Percentiles rank a stretch among this genome's conserved stretches.
These are phyloP conservation scores for Hericium rajendrae DNA, from an alignment of 768 basidiomycete species.

Conservation along the genomic window DNA sequence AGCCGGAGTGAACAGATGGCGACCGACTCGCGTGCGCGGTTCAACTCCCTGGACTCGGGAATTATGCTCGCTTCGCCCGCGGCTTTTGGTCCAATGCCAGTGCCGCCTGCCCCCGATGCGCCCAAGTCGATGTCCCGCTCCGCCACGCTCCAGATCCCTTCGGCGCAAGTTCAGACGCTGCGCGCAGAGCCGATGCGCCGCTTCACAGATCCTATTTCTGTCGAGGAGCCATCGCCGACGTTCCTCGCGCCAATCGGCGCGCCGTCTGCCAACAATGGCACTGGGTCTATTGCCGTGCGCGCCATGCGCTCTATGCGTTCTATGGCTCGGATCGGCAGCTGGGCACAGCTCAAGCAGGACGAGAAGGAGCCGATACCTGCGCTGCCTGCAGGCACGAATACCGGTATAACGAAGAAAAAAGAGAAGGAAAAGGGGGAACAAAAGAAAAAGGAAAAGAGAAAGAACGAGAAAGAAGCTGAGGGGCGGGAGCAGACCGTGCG, in stretches of 20 bases:
- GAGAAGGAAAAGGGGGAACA: constrained; percentile 26
- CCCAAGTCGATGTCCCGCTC: constrained; percentile 13
- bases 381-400: constrained; percentile 19
- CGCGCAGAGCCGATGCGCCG: background rate
- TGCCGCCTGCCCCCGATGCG: constrained; percentile 2
- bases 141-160: constrained; percentile 2
- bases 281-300: constrained; percentile 64
- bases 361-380: constrained; percentile 20
- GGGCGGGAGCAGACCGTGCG: constrained; percentile 27
- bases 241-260: constrained; percentile 5
- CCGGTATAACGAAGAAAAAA: constrained; percentile 15
- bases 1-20: background rate
- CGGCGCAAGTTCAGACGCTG: background rate
- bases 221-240: constrained; percentile 12
- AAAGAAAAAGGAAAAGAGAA: constrained; percentile 23
- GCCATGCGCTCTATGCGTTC: constrained; percentile 72
- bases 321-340: constrained; percentile 62
- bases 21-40: constrained; percentile 30
- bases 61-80: constrained; percentile 24
- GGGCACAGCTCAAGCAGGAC: constrained; percentile 47
- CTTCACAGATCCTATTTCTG: constrained; percentile 1
- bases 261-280: constrained; percentile 11
- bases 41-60: constrained; percentile 53
- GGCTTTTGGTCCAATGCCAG: constrained; percentile 11
- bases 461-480: constrained; percentile 4